phyloP scores from a whole-genome alignment of 768 basidiomycete species.

The Boletus subcaerulescens region DNA sequence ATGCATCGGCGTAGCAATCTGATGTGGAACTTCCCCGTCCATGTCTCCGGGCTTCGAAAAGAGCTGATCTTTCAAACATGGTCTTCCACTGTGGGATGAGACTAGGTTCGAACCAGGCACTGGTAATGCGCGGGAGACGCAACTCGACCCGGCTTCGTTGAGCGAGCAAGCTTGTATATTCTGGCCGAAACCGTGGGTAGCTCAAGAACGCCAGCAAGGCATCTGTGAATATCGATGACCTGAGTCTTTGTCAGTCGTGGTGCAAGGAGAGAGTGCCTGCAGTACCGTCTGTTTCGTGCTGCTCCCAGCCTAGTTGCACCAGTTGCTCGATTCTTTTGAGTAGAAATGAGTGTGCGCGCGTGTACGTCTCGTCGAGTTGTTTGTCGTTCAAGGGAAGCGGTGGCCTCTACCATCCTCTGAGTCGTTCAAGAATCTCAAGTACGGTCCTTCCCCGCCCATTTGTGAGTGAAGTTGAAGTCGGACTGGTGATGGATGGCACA shows the following conservation, averaged over 20 bases:
- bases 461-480: not conserved
- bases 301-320: not conserved
- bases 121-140: not conserved
- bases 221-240: not conserved
- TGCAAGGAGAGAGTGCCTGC: not conserved
- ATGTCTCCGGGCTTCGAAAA: not conserved
- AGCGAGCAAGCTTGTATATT: not conserved
- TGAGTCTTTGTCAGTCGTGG: not conserved
- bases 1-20: slow-evolving; percentile 4
- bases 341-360: not conserved
- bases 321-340: not conserved
- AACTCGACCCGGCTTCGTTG: not conserved
- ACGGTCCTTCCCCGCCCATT: slow-evolving; percentile 10
- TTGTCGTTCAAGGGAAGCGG: not conserved
- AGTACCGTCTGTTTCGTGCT: not conserved
- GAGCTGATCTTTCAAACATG: not conserved
- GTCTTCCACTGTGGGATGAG: not conserved
- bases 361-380: not conserved
- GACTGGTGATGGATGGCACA: not conserved
- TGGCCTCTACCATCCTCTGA: not conserved
- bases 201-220: not conserved
- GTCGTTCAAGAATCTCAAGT: not conserved
- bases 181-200: not conserved
- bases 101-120: slow-evolving; percentile 1
- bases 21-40: not conserved